Base-by-base conservation (phyloP, 192 early-diverging fungal genomes). In the Dimargaris cristalligena region DNA sequence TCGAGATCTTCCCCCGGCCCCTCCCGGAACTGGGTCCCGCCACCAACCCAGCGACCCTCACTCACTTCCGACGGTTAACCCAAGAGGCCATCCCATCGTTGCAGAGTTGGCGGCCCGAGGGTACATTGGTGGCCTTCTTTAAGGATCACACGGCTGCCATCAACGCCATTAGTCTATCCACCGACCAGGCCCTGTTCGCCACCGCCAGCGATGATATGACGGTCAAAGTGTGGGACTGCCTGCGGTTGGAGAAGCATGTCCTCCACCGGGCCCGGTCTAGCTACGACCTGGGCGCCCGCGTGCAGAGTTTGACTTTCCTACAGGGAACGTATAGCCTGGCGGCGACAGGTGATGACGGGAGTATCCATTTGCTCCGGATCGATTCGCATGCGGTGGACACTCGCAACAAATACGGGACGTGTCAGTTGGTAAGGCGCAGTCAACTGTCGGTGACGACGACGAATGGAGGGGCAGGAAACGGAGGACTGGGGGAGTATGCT, bases 201-300 rank as follows among this genome's bases (percentile, higher is more conserved):
- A 82, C 89, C 0, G 89, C 82, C 45, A 88, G 89, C 22, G 81
- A 86, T 31, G 91, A 94, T 65, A 89, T 88, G 30, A 80, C 79
- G 1, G 75, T 88, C 16, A 81, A 81, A 55, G 79, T 91, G 54
- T 96, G 91, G 83, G 93, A 96, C 67, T 77, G 74, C 32, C 76
- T 67, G 0, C 72, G 87, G 30, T 70, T 95, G 23, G 86, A 87
- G 52, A 87, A 84, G 50, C 94, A 89, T 63, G 87, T 91, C 0
- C 80, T 87, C 20, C 87, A 85, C 60, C 76, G 86, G 38, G 74
- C 92, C 0, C 72, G 85, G 29, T 76, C 82, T 25, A 82, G 76
- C 0, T 85, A 89, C 60, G 72, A 74, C 31, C 72, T 74, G 16
- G 88, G 84, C 13, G 86, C 89, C 8, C 75, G 77, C 26, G 79